Percentiles rank a stretch among this genome's conserved stretches.
These are phyloP conservation scores for Seminavis robusta DNA, from an alignment of 108 stramenopile species.

Conservation along the genomic window DNA sequence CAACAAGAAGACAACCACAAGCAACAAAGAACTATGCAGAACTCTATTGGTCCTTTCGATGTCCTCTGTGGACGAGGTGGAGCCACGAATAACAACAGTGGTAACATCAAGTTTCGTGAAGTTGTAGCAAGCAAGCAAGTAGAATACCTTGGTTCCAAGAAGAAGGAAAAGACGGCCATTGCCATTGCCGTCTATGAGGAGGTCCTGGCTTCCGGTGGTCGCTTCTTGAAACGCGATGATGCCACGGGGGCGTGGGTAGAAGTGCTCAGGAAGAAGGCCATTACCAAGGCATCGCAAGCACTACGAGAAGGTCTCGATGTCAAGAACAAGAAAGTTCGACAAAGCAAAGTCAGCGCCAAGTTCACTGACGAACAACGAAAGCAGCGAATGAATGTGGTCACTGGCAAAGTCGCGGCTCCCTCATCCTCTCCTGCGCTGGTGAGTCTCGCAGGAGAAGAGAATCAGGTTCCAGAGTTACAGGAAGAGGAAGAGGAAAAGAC, in stretches of 20 bases:
- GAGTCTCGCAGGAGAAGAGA: no score
- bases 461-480: no score
- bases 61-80: constrained; percentile 81
- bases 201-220: constrained; percentile 54
- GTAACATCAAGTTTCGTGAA: constrained; percentile 62
- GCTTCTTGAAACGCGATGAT: constrained; percentile 61
- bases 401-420: no score
- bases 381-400: no score
- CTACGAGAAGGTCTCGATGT: constrained; percentile 70
- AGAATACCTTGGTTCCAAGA: constrained; percentile 69
- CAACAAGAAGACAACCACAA: no score
- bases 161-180: constrained; percentile 70
- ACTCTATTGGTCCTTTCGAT: no score
- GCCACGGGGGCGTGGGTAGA: constrained; percentile 47
- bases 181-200: constrained; percentile 51
- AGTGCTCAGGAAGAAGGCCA: constrained; percentile 48
- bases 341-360: constrained; percentile 29
- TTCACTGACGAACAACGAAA: no score
- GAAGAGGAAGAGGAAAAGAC: no score
- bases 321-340: constrained; percentile 27
- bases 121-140: constrained; percentile 39
- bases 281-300: constrained; percentile 70
- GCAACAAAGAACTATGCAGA: no score
- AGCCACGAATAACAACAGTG: constrained; percentile 67
- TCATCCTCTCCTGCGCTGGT: no score